Evolutionary conservation across 306 rosid species (phyloP), one percentile per base, ranked within the genome.

Genomic region (Rosa chinensis): DNA sequence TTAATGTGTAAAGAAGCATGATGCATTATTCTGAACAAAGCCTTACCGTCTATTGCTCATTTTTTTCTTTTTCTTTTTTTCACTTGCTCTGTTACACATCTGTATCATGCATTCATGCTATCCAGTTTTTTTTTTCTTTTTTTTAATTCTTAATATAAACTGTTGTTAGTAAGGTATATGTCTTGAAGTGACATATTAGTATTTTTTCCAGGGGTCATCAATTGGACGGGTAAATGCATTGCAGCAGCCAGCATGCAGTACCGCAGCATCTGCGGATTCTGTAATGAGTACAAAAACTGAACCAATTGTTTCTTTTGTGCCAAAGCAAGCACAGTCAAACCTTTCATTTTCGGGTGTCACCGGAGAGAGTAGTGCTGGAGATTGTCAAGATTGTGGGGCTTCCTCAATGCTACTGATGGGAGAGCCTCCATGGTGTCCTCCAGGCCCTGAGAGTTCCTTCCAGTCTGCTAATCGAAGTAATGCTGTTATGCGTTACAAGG

Each of bases 401-500:
- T 91, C 99, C 70, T 79, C 97, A 63, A 89, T 88, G 92, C 83
- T 86, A 83, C 96, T 87, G 80, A 84, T 84, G 90, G 99, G 94
- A 66, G 99, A 96, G 78, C 97, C 96, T 78, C 99, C 97, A 17
- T 93, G 97, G 98, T 88, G 89, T 87, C 76, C 96, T 85, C 90
- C 94, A 72, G 77, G 88, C 77, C 85, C 91, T 20, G 99, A 90
- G 80, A 82, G 66, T 80, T 86, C 92, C 80, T 43, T 86, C 73
- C 97, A 91, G 66, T 91, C 93, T 70, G 91, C 88, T 75, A 96
- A 88, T 77, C 98, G 99, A 72, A 90, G 72, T 78, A 84, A 89
- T 66, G 99, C 99, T 76, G 98, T 96, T 80, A 68, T 90, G 94
- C 98, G 99, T 21, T 96, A 96, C 69, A 96, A 85, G 90, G 99